These are phyloP conservation scores for sorghum (Sorghum bicolor) DNA, from an alignment of 176 grass and related monocot species.

Conservation along the genomic window Sorghum_bicolor_NCBIv3 NC_012870.2:80010001-80010500, in stretches of 20 bases:
- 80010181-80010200: background rate
- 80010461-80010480: conserved; percentile 37
- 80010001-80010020: background rate
- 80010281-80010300: background rate
- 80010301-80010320: background rate
- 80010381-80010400: background rate
- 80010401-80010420: background rate
- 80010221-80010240: background rate
- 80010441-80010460: background rate
- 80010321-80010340: background rate
- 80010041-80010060: background rate
- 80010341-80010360: conserved; percentile 1
- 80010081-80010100: background rate
- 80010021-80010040: background rate
- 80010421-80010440: background rate
- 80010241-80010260: background rate
- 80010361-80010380: background rate
- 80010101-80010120: background rate
- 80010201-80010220: too few species aligned
- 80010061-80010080: background rate
- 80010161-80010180: background rate
- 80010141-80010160: background rate
- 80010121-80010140: background rate
- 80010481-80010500: conserved; percentile 96
- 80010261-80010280: background rate